Evolutionary conservation across 352 stramenopile genomes (phyloP).

Genomic region (Globisporangium cystogenes): DNA sequence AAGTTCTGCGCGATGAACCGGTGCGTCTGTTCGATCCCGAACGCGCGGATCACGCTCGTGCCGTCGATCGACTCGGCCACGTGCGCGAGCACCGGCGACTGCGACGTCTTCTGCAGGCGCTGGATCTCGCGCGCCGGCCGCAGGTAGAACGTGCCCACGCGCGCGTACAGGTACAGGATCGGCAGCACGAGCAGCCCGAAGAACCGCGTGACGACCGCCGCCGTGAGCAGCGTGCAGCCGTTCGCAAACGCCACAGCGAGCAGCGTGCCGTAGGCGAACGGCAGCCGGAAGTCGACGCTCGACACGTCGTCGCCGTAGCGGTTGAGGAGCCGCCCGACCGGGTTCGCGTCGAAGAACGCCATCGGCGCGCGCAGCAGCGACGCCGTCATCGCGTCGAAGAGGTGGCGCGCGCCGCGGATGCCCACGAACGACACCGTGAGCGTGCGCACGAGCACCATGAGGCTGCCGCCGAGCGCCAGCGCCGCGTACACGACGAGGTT

Average conservation of each 20-base stretch:
- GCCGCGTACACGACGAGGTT: conserved; percentile 61
- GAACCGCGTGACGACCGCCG: conserved; percentile 73
- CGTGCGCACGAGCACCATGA: conserved; percentile 57
- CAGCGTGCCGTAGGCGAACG: conserved; percentile 45
- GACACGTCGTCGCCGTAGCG: conserved; percentile 91
- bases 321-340: conserved; percentile 85
- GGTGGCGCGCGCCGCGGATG: conserved; percentile 43
- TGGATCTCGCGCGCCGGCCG: conserved; percentile 59
- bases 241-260: conserved; percentile 81
- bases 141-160: conserved; percentile 39
- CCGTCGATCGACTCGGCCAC: conserved; percentile 50
- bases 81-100: conserved; percentile 46
- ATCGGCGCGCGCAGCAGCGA: conserved; percentile 89
- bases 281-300: conserved; percentile 89
- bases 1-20: conserved; percentile 59
- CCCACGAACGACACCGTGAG: conserved; percentile 49
- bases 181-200: conserved; percentile 81
- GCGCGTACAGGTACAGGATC: conserved; percentile 83
- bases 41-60: conserved; percentile 58
- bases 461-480: conserved; percentile 37
- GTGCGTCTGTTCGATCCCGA: conserved; percentile 49
- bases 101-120: conserved; percentile 48
- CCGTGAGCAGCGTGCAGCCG: conserved; percentile 78
- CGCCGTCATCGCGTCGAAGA: conserved; percentile 86
- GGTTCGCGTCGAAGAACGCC: conserved; percentile 93